Evolutionary conservation across 78 protist genomes (phyloP), one percentile per base, ranked within the genome.

Genomic region (Dictyostelium brefeldianum): DNA sequence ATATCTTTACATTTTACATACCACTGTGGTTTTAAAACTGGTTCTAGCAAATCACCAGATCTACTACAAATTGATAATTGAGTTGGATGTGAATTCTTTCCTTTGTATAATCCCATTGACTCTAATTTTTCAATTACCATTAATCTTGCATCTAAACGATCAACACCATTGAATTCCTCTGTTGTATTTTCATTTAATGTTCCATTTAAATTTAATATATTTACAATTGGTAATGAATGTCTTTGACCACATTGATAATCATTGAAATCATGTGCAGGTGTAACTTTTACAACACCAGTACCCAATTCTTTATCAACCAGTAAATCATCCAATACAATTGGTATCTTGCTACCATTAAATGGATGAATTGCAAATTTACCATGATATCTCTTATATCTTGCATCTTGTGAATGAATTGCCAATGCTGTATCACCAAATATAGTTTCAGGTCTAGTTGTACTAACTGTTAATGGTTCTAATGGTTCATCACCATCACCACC

Each of bases 201-300:
- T 25, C 99, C 99, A 79, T 98, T 98, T 14, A 92, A 94, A 71
- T 87, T 94, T 54, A 99, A 70, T 57, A 99, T 64, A 91, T 74
- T 95, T 89, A 99, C 64, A 74, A 92, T 12, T 17, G 25, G 64
- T 41, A 99, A 97, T 43, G 82, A 62, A 96, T 99, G 99, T n/a
- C 99, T 80, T 57, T 80, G 36, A 70, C 99, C 99, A 80, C 94
- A 84, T 84, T 92, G 98, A 81, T 85, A 99, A 59, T 99, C 99
- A 90, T 98, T 98, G 25, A 94, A 96, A 89, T 99, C 99, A 95
- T 99, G 99, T 20, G 98, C 99, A 6, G 99, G 99, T 10, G 97
- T 89, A 31, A 96, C 51, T 62, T 93, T 93, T 6, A 93, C 96
- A 7, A 77, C 96, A 77, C 99, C 99, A 22, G 99, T 97, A 10